Conservation (phyloP, 2,329 filamentous ascomycete species). For the Zasmidium citrigriseum region DNA sequence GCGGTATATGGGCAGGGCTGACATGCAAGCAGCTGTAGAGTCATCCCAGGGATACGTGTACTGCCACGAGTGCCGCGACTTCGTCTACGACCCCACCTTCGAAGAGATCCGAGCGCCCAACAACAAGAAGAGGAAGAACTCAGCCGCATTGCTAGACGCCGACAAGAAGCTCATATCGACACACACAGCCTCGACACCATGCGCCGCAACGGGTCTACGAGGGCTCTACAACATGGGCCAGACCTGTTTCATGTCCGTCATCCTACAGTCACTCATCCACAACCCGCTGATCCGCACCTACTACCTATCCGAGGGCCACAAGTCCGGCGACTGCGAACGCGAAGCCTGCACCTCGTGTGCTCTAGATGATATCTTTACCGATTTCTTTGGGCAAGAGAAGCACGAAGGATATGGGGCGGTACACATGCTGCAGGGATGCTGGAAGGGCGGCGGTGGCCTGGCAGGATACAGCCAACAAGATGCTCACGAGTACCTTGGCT, state of each 20-base stretch:
- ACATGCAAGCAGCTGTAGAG: constrained; percentile 64
- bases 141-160: constrained; percentile 52
- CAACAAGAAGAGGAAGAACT: constrained; percentile 66
- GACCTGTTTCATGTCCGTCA: constrained; percentile 97
- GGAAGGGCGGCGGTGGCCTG: constrained; percentile 69
- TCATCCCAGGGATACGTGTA: constrained; percentile 73
- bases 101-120: constrained; percentile 69
- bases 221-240: constrained; percentile 98
- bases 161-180: constrained; percentile 69
- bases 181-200: constrained; percentile 79
- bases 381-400: constrained; percentile 69
- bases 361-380: constrained; percentile 63
- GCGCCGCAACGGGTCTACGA: constrained; percentile 81
- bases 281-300: constrained; percentile 90
- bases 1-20: constrained; percentile 26
- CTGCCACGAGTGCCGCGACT: constrained; percentile 79
- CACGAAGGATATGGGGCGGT: constrained; percentile 89
- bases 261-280: constrained; percentile 89
- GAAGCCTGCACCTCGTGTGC: constrained; percentile 62
- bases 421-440: constrained; percentile 84
- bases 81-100: constrained; percentile 78
- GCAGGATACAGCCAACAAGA: constrained; percentile 95
- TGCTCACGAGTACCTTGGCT: constrained; percentile 96
- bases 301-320: constrained; percentile 89
- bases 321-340: constrained; percentile 68